Evolutionary conservation across 2,329 filamentous ascomycete species (phyloP).

Genomic region (Fusarium gaditjirri): DNA sequence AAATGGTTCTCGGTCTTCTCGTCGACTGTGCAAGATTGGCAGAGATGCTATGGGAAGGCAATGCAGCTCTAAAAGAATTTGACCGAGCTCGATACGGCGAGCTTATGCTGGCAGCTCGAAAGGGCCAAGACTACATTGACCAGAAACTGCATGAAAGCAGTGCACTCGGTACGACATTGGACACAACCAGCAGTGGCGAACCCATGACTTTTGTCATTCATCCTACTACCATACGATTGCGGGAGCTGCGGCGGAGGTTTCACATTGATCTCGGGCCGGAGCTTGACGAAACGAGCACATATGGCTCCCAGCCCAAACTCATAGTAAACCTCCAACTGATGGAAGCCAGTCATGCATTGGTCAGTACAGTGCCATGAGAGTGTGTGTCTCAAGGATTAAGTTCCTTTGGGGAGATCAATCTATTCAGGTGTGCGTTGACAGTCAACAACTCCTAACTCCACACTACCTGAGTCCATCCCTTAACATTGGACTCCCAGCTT

Average conservation of each 20-base stretch:
- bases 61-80: neutral
- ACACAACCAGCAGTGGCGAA: neutral
- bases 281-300: neutral
- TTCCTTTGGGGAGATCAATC: neutral
- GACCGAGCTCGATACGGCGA: neutral
- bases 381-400: no score
- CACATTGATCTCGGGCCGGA: neutral
- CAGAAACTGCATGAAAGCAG: neutral
- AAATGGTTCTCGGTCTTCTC: neutral
- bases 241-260: neutral
- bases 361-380: neutral
- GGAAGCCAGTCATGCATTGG: neutral
- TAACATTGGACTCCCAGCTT: constrained; percentile 50
- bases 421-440: neutral
- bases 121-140: neutral
- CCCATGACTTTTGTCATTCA: neutral
- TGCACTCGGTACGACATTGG: neutral
- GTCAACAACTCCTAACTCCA: constrained; percentile 43
- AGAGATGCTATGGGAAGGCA: neutral
- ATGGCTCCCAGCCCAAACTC: neutral
- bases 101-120: neutral
- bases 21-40: neutral
- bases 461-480: constrained; percentile 50
- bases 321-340: neutral
- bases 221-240: neutral